phyloP scores from a whole-genome alignment of 495 filamentous ascomycete species.

The Penicillium mononematosum region DNA sequence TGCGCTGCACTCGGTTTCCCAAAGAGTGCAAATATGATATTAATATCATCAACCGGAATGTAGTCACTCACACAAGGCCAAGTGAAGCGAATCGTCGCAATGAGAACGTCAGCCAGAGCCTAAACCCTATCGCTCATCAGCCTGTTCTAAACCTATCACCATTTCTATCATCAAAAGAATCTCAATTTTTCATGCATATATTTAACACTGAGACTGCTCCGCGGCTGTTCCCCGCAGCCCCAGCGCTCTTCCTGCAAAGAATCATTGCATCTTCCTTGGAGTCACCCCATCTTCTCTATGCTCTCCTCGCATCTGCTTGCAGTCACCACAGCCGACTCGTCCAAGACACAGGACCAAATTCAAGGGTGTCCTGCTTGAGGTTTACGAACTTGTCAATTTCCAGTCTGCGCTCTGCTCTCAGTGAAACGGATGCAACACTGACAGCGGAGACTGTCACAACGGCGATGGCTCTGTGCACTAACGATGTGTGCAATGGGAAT shows the following conservation, averaged over 20 bases:
- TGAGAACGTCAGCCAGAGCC: background rate
- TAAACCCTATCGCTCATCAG: constrained; percentile 13
- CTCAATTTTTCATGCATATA: constrained; percentile 29
- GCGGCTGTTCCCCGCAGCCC: constrained; percentile 30
- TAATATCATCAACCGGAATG: constrained; percentile 19
- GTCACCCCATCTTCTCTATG: constrained; percentile 33
- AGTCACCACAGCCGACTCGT: constrained; percentile 35
- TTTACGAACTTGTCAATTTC: constrained; percentile 37
- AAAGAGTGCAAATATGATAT: constrained; percentile 28
- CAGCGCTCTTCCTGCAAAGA: constrained; percentile 24
- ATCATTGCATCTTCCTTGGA: constrained; percentile 27
- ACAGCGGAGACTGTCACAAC: constrained; percentile 29
- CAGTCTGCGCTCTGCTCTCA: constrained; percentile 23
- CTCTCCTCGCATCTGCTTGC: constrained; percentile 28
- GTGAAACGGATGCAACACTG: constrained; percentile 10
- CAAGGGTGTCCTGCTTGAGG: constrained; percentile 21
- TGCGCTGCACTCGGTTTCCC: constrained; percentile 32
- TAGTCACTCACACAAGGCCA: background rate
- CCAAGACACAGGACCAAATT: constrained; percentile 14
- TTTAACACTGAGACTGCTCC: constrained; percentile 31
- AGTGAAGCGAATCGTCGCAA: background rate
- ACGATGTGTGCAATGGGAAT: constrained; percentile 40
- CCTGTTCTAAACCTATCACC: constrained; percentile 22
- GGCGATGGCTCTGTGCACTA: constrained; percentile 37
- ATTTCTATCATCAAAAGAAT: constrained; percentile 23